A percentile compares a stretch with the other conserved stretches of the same genome.
Conservation (phyloP, 129 eudicot genomes). For the Lactuca saligna region DNA sequence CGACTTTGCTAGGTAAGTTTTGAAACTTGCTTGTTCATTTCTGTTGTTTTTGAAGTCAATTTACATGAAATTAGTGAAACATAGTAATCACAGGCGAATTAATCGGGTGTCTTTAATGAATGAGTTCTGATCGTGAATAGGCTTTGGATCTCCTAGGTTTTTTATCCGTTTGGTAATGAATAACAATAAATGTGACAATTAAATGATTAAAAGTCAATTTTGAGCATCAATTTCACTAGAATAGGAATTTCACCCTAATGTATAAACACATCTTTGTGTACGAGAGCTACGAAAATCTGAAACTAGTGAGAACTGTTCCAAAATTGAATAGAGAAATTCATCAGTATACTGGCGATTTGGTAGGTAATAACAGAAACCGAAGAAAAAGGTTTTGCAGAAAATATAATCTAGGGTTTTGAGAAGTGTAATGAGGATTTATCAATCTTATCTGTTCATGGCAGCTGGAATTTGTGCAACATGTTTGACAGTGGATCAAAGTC, state of each 20-base stretch:
- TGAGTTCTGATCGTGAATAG: neutral
- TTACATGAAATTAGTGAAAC: constrained; percentile 13
- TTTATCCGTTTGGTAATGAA: neutral
- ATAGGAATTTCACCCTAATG: neutral
- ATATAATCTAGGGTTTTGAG: constrained; percentile 16
- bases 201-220: constrained; percentile 6
- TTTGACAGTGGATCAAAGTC: constrained; percentile 54
- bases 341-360: constrained; percentile 5
- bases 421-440: neutral
- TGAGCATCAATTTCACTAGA: neutral
- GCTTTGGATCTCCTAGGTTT: constrained; percentile 19
- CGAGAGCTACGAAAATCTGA: constrained; percentile 1
- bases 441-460: constrained; percentile 31
- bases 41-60: constrained; percentile 22
- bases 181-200: neutral
- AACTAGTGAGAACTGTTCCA: constrained; percentile 12
- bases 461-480: constrained; percentile 47
- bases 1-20: constrained; percentile 18
- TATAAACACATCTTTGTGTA: constrained; percentile 6
- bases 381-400: constrained; percentile 3
- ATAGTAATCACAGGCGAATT: constrained; percentile 7
- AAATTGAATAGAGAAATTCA: neutral
- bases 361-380: neutral
- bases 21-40: neutral
- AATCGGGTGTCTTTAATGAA: constrained; percentile 1